Evolutionary conservation across 192 early-diverging fungal genomes (phyloP), one percentile per base, ranked within the genome.

Genomic region (Coemansia sp.): DNA sequence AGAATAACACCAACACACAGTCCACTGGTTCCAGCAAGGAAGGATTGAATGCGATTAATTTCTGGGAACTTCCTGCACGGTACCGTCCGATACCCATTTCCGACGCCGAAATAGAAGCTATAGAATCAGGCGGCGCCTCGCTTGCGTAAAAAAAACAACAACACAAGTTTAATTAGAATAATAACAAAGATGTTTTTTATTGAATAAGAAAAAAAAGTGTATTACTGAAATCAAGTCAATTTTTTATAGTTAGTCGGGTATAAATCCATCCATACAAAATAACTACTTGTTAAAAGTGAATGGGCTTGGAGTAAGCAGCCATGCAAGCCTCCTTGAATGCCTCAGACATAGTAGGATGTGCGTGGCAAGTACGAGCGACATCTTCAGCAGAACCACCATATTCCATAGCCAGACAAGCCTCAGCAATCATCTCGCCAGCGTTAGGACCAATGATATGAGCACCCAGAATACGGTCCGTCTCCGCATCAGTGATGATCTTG

Each of bases 351-450:
- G 97, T 99, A 17, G 95, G 95, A 79, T 98, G 95, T 41, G 95
- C 97, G 81, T 99, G 95, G 85, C 92, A 96, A 45, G 96, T 98
- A 68, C 97, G 91, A 28, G 94, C 97, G 85, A 99, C 91, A 81
- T 99, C 97, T 86, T 99, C 97, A 63, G 91, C 90, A 53, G 93
- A 95, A n/a, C 95, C 97, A 69, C 95, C 95, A 79, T 99, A 99
- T 83, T 99, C 97, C 86, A 99, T 91, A 62, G 96, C 97, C 52
- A 99, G 85, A 56, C 92, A 94, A 64, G 94, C 96, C 87, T 99
- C 97, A 66, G 94, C 94, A 79, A 99, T 97, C 95, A 99, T 95
- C 84, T 99, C 97, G 77, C 97, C 97, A 66, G 97, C 97, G 83
- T 95, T 95, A 61, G 95, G 93, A 52, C 96, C 96, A 62, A 99